Conservation (phyloP, 345 rosid species). For the Lenwebbia sp. region DNA sequence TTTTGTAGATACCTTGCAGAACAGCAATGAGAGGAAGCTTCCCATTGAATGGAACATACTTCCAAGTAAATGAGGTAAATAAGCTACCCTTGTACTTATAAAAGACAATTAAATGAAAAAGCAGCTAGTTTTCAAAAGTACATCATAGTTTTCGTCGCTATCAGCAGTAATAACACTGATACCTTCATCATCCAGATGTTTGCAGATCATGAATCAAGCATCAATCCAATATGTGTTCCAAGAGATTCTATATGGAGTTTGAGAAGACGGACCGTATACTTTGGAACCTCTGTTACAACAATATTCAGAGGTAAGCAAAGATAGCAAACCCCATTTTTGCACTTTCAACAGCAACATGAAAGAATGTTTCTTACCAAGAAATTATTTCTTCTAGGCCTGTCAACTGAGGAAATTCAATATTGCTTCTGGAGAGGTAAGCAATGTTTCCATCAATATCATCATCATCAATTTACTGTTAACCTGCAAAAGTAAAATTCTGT, state of each 20-base stretch:
- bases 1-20: conserved; percentile 79
- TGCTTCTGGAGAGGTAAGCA: conserved; percentile 88
- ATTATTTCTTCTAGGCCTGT: conserved; percentile 40
- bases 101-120: neutral
- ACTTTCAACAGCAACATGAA: neutral
- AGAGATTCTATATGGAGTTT: conserved; percentile 71
- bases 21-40: conserved; percentile 96
- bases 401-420: conserved; percentile 64
- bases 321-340: neutral
- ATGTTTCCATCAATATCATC: neutral
- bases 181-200: conserved; percentile 44
- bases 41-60: conserved; percentile 89
- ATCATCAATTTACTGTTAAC: neutral
- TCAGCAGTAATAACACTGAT: neutral
- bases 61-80: conserved; percentile 86
- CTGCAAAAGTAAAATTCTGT: neutral
- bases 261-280: conserved; percentile 69
- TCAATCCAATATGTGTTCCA: conserved; percentile 68
- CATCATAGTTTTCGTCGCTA: neutral
- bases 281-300: conserved; percentile 81
- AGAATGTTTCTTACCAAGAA: conserved; percentile 7
- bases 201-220: conserved; percentile 78
- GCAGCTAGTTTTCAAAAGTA: neutral
- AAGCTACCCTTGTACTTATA: neutral
- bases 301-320: conserved; percentile 66